A percentile compares a stretch with the other conserved stretches of the same genome.
Evolutionary conservation across 129 eudicot species (phyloP).

Genomic region (Flaveria sonorensis): DNA sequence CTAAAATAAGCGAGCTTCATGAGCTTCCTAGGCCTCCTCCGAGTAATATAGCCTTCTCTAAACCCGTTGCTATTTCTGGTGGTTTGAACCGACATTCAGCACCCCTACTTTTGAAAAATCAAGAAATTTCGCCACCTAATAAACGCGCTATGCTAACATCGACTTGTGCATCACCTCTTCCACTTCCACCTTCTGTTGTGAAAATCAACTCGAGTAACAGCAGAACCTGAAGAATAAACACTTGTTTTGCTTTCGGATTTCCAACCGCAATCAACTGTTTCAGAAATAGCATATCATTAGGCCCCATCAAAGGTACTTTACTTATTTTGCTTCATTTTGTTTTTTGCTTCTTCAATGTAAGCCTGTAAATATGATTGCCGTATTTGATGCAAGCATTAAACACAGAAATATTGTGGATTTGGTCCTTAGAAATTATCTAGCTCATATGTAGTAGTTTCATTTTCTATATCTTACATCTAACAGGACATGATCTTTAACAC

Average conservation of each 20-base stretch:
- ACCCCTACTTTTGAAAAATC: slow-evolving; percentile 52
- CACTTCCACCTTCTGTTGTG: slow-evolving; percentile 61
- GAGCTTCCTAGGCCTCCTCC: slow-evolving; percentile 97
- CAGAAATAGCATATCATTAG: slow-evolving; percentile 16
- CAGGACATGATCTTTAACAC: slow-evolving; percentile 19
- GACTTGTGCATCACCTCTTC: slow-evolving; percentile 62
- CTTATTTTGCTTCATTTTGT: slow-evolving; percentile 24
- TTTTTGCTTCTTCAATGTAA: slow-evolving; percentile 20
- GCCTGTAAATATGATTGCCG: slow-evolving; percentile 28
- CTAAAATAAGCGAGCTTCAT: slow-evolving; percentile 83
- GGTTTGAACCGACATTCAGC: slow-evolving; percentile 63
- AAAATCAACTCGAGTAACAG: slow-evolving; percentile 60
- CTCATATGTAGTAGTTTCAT: slow-evolving; percentile 3
- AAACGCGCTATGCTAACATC: slow-evolving; percentile 42
- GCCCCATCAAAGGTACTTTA: slow-evolving; percentile 51
- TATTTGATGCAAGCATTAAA: slow-evolving; percentile 20
- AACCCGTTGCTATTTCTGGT: slow-evolving; percentile 44
- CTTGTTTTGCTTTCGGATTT: slow-evolving; percentile 45
- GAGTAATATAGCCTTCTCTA: slow-evolving; percentile 37
- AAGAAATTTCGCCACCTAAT: slow-evolving; percentile 59
- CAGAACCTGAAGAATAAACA: slow-evolving; percentile 41
- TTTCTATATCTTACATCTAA: slow-evolving; percentile 27
- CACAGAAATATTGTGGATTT: slow-evolving; percentile 32
- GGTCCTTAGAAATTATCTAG: slow-evolving; percentile 18
- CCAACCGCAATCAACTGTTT: slow-evolving; percentile 39